Conservation (phyloP, 1,139 yeast genomes). For the Geotrichum klebahnii region DNA sequence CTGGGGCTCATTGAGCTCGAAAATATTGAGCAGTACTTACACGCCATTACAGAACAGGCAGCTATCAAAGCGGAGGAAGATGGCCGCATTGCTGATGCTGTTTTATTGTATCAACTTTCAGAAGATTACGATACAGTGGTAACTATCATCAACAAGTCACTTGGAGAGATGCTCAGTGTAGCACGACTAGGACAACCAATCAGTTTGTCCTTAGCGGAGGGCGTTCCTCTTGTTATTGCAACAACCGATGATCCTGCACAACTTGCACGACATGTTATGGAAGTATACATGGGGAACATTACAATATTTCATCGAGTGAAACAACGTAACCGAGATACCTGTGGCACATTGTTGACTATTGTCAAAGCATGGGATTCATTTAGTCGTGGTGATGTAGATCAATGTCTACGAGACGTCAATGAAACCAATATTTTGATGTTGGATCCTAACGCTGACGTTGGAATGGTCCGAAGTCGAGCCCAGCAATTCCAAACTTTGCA, state of each 20-base stretch:
- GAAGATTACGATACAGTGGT: slow-evolving; percentile 89
- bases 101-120: slow-evolving; percentile 78
- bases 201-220: slow-evolving; percentile 28
- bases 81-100: slow-evolving; percentile 83
- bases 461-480: slow-evolving; percentile 51
- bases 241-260: slow-evolving; percentile 42
- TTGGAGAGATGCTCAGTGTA: slow-evolving; percentile 74
- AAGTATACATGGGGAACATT: slow-evolving; percentile 37
- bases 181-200: slow-evolving; percentile 69
- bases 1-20: slow-evolving; percentile 61
- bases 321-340: slow-evolving; percentile 48
- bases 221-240: slow-evolving; percentile 32
- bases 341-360: slow-evolving; percentile 59
- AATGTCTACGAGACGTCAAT: slow-evolving; percentile 53
- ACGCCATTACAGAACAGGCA: slow-evolving; percentile 74
- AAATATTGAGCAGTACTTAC: slow-evolving; percentile 52
- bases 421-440: slow-evolving; percentile 66
- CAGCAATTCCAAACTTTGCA: slow-evolving; percentile 59
- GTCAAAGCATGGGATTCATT: slow-evolving; percentile 64
- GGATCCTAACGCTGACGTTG: slow-evolving; percentile 44
- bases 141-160: slow-evolving; percentile 63
- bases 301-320: slow-evolving; percentile 36
- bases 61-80: slow-evolving; percentile 89
- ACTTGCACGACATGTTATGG: slow-evolving; percentile 42
- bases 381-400: slow-evolving; percentile 56